Evolutionary conservation across 2,329 filamentous ascomycete genomes (phyloP), one percentile per base, ranked within the genome.

Genomic region (Fusarium haematococcum): DNA sequence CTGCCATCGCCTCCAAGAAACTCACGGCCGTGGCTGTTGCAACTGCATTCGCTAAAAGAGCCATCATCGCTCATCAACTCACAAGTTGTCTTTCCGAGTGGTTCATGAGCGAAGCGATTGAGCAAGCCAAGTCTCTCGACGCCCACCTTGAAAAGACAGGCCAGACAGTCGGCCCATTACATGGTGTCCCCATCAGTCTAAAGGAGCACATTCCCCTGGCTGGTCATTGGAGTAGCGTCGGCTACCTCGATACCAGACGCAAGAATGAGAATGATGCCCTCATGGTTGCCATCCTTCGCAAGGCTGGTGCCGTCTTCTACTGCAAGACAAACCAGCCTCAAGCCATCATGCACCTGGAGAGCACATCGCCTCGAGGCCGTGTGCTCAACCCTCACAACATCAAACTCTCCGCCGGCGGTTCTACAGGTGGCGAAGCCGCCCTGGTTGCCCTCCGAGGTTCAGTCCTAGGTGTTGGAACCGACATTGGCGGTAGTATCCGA

Each of bases 261-360:
- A 70, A 84, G 85, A 87, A 88, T 16, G 79, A 82, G 13, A 80
- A 85, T 35, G 89, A 92, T 77, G 85, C 89, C 7, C 87, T 88
- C 0, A 84, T 93, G 33, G 86, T 92, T 0, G 84, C 86, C 1
- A 83, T 92, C 2, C 81, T 93, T 11, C 83, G 88, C 41, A 83
- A 83, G 18, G 84, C 90, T 0, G 92, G 92, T 2, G 92, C 91
- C 2, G 71, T 80, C 3, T 63, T 80, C 4, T 80, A 72, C 43
- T 74, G 69, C 50, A 80, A 89, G 81, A 93, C 92, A 0, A 93
- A 92, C 69, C 86, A 93, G 7, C 91, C 92, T 0, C 88, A 90
- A 73, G 85, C 84, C 0, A 80, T 90, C 63, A 85, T 84, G 77
- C 84, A 85, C 10, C 80, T 91, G 45, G 91, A 93, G 77, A 88